Evolutionary conservation across 768 basidiomycete genomes (phyloP).

Genomic region (Dioszegia aurantiaca): DNA sequence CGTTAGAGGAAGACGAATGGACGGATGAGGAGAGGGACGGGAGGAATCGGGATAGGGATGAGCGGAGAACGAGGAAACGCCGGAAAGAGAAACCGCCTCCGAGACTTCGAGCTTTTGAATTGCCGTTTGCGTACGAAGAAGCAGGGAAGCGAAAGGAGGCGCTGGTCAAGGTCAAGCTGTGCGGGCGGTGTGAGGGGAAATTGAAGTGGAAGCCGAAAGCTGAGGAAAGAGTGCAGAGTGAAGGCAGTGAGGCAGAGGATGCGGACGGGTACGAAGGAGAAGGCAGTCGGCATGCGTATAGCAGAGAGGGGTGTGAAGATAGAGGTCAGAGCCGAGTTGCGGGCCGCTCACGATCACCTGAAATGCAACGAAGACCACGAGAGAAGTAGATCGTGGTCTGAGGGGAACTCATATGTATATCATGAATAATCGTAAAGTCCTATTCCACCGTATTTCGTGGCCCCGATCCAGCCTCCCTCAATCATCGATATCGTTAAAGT

Average conservation of each 20-base stretch:
- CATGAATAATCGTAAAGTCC: too few species aligned
- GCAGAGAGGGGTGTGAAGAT: background rate
- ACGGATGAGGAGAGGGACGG: background rate
- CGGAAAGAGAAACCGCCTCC: conserved; percentile 32
- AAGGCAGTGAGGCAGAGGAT: conserved; percentile 2
- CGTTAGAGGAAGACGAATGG: background rate
- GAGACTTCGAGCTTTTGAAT: conserved; percentile 69
- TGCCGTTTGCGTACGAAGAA: conserved; percentile 86
- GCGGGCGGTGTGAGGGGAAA: conserved; percentile 73
- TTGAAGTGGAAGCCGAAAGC: conserved; percentile 62
- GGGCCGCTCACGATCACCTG: conserved; percentile 8
- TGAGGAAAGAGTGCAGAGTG: conserved; percentile 1
- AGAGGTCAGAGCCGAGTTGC: background rate
- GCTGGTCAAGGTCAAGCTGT: conserved; percentile 86
- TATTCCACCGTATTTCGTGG: too few species aligned
- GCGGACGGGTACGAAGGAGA: conserved; percentile 9
- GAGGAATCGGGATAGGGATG: background rate
- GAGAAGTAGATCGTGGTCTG: background rate
- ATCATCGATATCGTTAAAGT: conserved; percentile 14
- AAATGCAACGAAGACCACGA: background rate
- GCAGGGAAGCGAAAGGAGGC: conserved; percentile 70
- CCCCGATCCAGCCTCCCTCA: background rate
- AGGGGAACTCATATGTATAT: too few species aligned
- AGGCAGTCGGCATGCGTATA: background rate
- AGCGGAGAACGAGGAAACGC: conserved; percentile 23